Percentiles rank a stretch among this genome's conserved stretches.
Evolutionary conservation across 768 basidiomycete species (phyloP).

Genomic region (Auricularia sp.): DNA sequence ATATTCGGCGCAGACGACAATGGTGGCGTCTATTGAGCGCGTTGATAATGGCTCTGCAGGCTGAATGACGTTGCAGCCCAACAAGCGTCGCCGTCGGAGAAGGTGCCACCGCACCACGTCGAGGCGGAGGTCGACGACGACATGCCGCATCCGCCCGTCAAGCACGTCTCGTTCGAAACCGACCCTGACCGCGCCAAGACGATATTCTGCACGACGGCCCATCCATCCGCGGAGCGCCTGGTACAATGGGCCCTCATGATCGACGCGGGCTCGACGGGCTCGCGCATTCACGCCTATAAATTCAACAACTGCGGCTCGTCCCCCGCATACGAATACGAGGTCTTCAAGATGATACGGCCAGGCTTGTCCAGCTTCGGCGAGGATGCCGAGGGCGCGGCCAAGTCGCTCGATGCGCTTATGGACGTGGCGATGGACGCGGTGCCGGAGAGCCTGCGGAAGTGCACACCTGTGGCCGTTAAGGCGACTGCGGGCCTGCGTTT

Average conservation of each 20-base stretch:
- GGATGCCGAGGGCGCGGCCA: constrained; percentile 60
- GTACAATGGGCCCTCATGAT: constrained; percentile 95
- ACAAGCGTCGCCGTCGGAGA: constrained; percentile 6
- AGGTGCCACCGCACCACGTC: constrained; percentile 2
- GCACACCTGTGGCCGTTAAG: constrained; percentile 85
- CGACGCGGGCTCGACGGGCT: constrained; percentile 96
- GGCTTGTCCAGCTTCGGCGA: constrained; percentile 61
- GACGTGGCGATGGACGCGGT: constrained; percentile 73
- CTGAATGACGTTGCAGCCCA: constrained; percentile 9
- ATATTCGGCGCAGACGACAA: constrained; percentile 7
- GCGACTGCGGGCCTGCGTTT: constrained; percentile 84
- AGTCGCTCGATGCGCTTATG: constrained; percentile 66
- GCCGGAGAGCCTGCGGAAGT: constrained; percentile 49
- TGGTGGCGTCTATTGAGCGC: background rate
- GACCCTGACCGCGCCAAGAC: constrained; percentile 70
- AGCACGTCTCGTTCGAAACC: constrained; percentile 43
- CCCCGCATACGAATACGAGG: constrained; percentile 83
- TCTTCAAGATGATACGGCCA: constrained; percentile 72
- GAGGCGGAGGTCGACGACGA: constrained; percentile 7
- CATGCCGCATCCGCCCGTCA: background rate
- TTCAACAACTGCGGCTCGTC: constrained; percentile 81
- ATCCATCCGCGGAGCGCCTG: constrained; percentile 39
- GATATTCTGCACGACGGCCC: constrained; percentile 54
- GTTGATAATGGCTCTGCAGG: background rate
- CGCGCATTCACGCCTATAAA: constrained; percentile 96